phyloP scores from a whole-genome alignment of 345 rosid genomes.

The Limnanthes douglasii region DNA sequence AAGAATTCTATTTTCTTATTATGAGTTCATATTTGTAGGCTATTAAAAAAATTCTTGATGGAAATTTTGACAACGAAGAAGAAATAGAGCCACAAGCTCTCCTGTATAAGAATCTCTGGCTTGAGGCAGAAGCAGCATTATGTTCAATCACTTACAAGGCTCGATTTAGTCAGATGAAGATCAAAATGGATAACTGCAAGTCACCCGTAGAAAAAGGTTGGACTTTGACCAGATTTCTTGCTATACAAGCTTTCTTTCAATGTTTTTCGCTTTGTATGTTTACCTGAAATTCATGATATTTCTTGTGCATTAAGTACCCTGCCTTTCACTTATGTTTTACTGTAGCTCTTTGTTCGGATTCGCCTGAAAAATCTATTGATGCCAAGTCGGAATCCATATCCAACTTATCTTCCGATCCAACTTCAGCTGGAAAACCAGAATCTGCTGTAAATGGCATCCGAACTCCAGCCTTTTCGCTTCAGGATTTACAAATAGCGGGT shows the following conservation, averaged over 20 bases:
- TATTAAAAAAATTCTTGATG: conserved; percentile 49
- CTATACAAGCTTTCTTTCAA: neutral
- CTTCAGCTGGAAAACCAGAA: conserved; percentile 2
- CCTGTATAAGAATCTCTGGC: conserved; percentile 87
- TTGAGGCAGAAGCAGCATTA: conserved; percentile 84
- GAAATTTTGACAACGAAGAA: conserved; percentile 39
- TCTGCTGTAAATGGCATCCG: conserved; percentile 2
- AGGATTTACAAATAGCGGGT: conserved; percentile 6
- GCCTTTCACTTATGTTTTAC: neutral
- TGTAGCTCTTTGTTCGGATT: conserved; percentile 8
- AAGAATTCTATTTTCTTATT: conserved; percentile 3
- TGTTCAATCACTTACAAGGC: conserved; percentile 51
- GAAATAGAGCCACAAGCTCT: conserved; percentile 38
- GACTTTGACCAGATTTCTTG: neutral
- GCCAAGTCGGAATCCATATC: conserved; percentile 4
- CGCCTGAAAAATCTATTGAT: conserved; percentile 3
- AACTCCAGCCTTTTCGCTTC: conserved; percentile 5
- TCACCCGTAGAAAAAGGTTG: conserved; percentile 22
- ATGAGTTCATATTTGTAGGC: conserved; percentile 32
- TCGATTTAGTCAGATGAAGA: conserved; percentile 48
- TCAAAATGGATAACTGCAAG: conserved; percentile 31
- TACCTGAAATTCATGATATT: too few species aligned
- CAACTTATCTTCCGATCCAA: conserved; percentile 6
- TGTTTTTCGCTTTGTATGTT: neutral
- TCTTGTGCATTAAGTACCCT: too few species aligned